phyloP scores from a whole-genome alignment of 2,329 filamentous ascomycete genomes.

The Lasiodiplodia sp. region DNA sequence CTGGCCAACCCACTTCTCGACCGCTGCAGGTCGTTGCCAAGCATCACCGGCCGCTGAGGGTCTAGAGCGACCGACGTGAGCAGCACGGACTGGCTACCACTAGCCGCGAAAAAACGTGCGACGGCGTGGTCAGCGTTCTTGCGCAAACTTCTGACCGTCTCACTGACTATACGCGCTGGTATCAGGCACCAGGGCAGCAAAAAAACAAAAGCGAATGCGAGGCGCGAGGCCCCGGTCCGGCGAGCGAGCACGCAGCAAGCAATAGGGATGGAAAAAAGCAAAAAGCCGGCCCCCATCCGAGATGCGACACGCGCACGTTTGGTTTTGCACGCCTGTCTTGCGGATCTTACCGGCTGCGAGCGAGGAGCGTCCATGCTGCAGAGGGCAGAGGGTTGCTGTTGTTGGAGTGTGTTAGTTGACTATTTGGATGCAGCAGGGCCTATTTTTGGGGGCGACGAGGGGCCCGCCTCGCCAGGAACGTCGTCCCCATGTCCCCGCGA shows the following conservation, averaged over 20 bases:
- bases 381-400: slow-evolving; percentile 11
- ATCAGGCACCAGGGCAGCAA: slow-evolving; percentile 23
- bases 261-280: slow-evolving; percentile 18
- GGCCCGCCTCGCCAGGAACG: not conserved
- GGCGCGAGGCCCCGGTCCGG: not conserved
- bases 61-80: slow-evolving; percentile 10
- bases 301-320: slow-evolving; percentile 22
- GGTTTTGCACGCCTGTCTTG: slow-evolving; percentile 22
- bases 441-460: slow-evolving; percentile 12
- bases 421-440: slow-evolving; percentile 7
- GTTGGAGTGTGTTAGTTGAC: not conserved
- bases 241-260: not conserved
- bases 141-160: slow-evolving; percentile 23
- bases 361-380: slow-evolving; percentile 24
- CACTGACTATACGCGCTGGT: not conserved
- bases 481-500: slow-evolving; percentile 1
- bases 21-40: slow-evolving; percentile 20
- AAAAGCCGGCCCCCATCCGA: slow-evolving; percentile 5
- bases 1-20: slow-evolving; percentile 9
- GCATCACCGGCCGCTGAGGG: slow-evolving; percentile 16
- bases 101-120: slow-evolving; percentile 22
- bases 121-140: slow-evolving; percentile 22
- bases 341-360: slow-evolving; percentile 13
- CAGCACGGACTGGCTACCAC: not conserved
- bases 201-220: slow-evolving; percentile 15